These are phyloP conservation scores for Dactylellina haptotyla DNA, from an alignment of 2,329 filamentous ascomycete genomes.

Conservation along the genomic window DNA sequence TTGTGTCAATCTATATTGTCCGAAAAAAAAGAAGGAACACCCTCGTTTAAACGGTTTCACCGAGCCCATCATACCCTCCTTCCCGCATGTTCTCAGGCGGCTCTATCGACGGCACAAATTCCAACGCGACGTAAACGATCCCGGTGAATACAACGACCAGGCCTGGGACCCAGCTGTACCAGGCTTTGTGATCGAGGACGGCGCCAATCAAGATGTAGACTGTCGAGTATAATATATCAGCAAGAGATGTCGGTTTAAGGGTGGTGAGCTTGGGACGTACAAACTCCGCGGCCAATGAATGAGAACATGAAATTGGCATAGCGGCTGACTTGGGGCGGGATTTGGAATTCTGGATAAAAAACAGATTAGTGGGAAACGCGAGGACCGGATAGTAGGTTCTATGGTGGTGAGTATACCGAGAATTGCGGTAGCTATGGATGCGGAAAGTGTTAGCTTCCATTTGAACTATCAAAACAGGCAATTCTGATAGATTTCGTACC, in stretches of 20 bases:
- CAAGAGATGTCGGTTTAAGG: neutral
- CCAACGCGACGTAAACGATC: conserved; percentile 77
- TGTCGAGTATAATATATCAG: conserved; percentile 61
- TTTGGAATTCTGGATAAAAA: conserved; percentile 78
- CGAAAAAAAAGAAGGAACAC: too few species aligned
- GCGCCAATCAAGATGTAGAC: conserved; percentile 97
- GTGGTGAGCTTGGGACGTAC: conserved; percentile 69
- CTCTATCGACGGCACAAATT: conserved; percentile 82
- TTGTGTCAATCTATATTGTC: too few species aligned
- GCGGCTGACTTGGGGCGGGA: conserved; percentile 88
- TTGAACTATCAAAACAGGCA: neutral
- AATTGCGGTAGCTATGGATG: conserved; percentile 55
- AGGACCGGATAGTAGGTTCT: neutral
- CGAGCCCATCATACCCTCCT: conserved; percentile 74
- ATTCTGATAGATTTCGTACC: conserved; percentile 66
- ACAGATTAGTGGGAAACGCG: conserved; percentile 5
- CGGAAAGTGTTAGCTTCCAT: conserved; percentile 3
- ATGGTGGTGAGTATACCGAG: conserved; percentile 60
- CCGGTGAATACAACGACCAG: conserved; percentile 80
- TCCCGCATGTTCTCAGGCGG: conserved; percentile 84
- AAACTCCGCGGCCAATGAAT: conserved; percentile 92
- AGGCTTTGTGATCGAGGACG: conserved; percentile 76
- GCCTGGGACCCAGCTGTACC: conserved; percentile 79
- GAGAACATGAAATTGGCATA: conserved; percentile 99
- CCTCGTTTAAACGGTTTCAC: conserved; percentile 40